These are phyloP conservation scores for Pueraria montana DNA, from an alignment of 306 rosid species.

Conservation along the genomic window DNA sequence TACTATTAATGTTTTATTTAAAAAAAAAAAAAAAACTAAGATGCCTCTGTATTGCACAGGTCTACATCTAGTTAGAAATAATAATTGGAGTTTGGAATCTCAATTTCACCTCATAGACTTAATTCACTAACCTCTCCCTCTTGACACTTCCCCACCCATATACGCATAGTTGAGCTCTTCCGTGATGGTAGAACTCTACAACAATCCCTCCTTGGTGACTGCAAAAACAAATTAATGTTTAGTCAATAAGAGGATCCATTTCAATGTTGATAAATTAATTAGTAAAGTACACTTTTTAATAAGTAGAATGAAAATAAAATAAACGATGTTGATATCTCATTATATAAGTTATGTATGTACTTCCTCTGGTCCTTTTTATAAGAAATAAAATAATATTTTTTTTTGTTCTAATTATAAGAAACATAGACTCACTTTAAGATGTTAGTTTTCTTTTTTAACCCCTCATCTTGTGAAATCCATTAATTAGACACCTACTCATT, in stretches of 20 bases:
- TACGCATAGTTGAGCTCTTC: slow-evolving; percentile 64
- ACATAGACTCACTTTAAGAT: no score
- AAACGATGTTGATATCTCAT: neutral
- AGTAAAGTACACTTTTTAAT: neutral
- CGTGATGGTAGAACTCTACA: slow-evolving; percentile 76
- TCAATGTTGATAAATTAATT: slow-evolving; percentile 19
- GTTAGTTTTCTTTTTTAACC: no score
- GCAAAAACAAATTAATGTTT: slow-evolving; percentile 53
- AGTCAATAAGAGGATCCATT: slow-evolving; percentile 30
- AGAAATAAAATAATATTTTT: no score
- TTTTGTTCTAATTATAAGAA: no score
- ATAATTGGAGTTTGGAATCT: neutral
- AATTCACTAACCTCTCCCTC: slow-evolving; percentile 54
- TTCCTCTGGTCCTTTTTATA: no score
- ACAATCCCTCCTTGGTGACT: slow-evolving; percentile 95
- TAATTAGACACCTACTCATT: no score
- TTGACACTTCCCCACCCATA: slow-evolving; percentile 76
- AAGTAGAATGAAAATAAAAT: neutral
- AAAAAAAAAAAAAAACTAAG: neutral
- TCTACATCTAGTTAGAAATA: no score
- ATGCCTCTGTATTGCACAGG: neutral
- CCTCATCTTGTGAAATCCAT: no score
- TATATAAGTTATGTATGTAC: neutral
- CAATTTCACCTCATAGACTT: neutral
- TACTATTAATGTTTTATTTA: neutral